These are phyloP conservation scores for Solanum rostratum DNA, from an alignment of 257 asterid genomes.

Conservation along the genomic window DNA sequence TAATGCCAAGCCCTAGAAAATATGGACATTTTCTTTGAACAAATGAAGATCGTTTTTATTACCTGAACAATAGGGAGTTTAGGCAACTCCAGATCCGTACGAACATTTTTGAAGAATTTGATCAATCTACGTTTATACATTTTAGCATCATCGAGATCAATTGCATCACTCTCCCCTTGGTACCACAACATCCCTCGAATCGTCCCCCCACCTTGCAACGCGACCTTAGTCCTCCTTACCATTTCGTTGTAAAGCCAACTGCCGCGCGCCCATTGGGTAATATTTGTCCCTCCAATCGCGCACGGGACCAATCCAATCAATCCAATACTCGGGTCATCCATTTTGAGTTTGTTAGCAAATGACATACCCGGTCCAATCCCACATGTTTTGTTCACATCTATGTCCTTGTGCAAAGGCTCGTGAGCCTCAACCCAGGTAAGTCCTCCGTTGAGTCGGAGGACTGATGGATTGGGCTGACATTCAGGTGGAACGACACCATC, in stretches of 20 bases:
- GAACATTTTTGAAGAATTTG: slow-evolving; percentile 11
- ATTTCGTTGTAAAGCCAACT: slow-evolving; percentile 11
- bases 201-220: slow-evolving; percentile 4
- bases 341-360: slow-evolving; percentile 14
- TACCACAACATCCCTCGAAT: slow-evolving; percentile 32
- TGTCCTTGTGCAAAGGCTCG: slow-evolving; percentile 28
- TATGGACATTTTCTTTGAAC: too few relatives aligned
- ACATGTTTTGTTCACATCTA: slow-evolving; percentile 10
- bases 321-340: neutral
- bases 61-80: slow-evolving; percentile 21
- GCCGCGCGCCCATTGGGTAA: slow-evolving; percentile 24
- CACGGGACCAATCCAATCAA: slow-evolving; percentile 30
- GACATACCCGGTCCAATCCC: slow-evolving; percentile 35
- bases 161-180: slow-evolving; percentile 27
- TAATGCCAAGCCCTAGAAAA: too few relatives aligned
- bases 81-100: slow-evolving; percentile 6
- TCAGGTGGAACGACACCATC: neutral
- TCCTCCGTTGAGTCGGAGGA: neutral
- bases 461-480: slow-evolving; percentile 10
- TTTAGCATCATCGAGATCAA: slow-evolving; percentile 1
- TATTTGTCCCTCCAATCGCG: slow-evolving; percentile 29
- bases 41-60: neutral
- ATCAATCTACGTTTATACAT: slow-evolving; percentile 9
- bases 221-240: slow-evolving; percentile 3
- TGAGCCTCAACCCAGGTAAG: slow-evolving; percentile 18